Conservation (phyloP, 345 rosid species). For the Noccaea caerulescens region DNA sequence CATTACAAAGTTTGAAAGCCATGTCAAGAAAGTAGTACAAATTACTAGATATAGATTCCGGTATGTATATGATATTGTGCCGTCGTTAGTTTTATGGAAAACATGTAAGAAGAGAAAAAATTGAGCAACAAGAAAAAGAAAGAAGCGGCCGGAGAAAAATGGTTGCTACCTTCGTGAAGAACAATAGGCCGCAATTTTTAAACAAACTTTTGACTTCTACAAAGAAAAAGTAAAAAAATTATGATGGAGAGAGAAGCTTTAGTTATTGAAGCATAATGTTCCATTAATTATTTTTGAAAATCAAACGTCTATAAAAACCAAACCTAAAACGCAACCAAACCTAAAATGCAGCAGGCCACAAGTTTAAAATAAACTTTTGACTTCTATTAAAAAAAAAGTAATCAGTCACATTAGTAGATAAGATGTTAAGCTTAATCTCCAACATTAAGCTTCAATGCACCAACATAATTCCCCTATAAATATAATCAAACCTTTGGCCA, state of each 20-base stretch:
- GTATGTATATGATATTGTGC: neutral
- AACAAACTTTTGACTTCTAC: neutral
- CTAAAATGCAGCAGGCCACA: too few species aligned
- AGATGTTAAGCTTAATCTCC: constrained; percentile 24
- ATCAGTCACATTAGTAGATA: neutral
- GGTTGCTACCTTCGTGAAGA: neutral
- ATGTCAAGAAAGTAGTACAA: neutral
- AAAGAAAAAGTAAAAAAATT: neutral
- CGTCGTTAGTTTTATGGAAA: neutral
- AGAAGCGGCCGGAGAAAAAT: neutral
- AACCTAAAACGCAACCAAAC: neutral
- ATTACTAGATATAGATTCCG: too few species aligned
- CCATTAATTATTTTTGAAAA: neutral
- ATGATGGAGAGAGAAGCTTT: constrained; percentile 1
- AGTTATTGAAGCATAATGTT: neutral
- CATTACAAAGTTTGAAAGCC: neutral
- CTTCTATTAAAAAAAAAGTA: too few species aligned
- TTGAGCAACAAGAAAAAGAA: neutral
- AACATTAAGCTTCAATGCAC: constrained; percentile 25
- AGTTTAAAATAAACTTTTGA: too few species aligned
- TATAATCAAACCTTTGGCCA: constrained; percentile 12
- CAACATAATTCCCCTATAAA: constrained; percentile 16
- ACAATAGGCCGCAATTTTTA: neutral
- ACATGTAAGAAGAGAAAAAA: neutral
- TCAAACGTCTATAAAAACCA: neutral